A percentile compares a stretch with the other conserved stretches of the same genome.
These are phyloP conservation scores for Alternaria arbusti DNA, from an alignment of 2,329 filamentous ascomycete species.

Conservation along the genomic window DNA sequence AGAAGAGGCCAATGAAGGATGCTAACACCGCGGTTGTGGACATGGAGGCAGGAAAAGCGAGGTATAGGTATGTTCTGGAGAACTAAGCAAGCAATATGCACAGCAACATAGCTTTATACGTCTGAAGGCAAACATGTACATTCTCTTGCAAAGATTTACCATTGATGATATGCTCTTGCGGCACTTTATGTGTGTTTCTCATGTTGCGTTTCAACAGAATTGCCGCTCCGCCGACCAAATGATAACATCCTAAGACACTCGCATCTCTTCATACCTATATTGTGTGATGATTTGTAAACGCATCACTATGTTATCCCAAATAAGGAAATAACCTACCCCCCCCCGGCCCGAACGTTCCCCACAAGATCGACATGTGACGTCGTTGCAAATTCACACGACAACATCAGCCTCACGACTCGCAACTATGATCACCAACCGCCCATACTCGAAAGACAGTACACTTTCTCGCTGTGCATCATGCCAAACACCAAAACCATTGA, in stretches of 20 bases:
- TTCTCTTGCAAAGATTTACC: not conserved
- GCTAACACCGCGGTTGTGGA: constrained; percentile 64
- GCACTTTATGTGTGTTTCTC: not conserved
- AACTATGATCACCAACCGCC: not conserved
- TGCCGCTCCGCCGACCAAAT: not conserved
- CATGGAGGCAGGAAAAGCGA: constrained; percentile 62
- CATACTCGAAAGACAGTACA: not conserved
- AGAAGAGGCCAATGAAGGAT: constrained; percentile 63
- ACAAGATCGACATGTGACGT: not conserved
- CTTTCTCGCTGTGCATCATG: constrained; percentile 20
- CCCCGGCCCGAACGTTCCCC: not conserved
- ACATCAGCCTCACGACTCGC: not conserved
- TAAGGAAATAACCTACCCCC: not conserved
- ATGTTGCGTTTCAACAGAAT: not conserved
- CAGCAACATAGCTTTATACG: not conserved
- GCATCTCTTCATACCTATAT: not conserved
- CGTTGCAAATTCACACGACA: not conserved
- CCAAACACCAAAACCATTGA: constrained; percentile 48
- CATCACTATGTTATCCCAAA: not conserved
- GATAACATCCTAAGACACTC: not conserved
- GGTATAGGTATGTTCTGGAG: constrained; percentile 49
- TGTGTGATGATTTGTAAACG: not conserved
- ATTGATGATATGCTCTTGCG: not conserved
- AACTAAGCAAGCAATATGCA: constrained; percentile 18
- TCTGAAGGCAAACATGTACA: not conserved